Conservation (phyloP, 108 stramenopile genomes). For the Nitzschia palea region DNA sequence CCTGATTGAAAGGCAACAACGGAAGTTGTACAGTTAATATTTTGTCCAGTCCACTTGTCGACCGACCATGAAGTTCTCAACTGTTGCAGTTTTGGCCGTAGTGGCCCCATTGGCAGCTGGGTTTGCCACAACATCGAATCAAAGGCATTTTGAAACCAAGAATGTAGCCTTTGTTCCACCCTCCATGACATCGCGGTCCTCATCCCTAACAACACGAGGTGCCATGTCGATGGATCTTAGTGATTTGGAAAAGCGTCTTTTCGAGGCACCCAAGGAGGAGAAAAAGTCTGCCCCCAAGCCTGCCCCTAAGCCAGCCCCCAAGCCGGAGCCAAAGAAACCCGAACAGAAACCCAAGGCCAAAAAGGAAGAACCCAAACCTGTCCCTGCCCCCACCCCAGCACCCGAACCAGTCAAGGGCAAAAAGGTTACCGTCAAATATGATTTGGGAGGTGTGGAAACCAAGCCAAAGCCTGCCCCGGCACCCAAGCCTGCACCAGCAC, state of each 20-base stretch:
- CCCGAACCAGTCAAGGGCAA: conserved; percentile 18
- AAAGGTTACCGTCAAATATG: conserved; percentile 20
- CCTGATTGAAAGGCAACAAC: no score
- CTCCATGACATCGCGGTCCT: not conserved
- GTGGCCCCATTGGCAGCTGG: conserved; percentile 52
- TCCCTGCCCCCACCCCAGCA: conserved; percentile 33
- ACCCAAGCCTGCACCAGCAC: conserved; percentile 41
- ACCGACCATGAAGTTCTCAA: conserved; percentile 73
- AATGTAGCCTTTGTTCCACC: conserved; percentile 12
- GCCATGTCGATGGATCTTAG: conserved; percentile 39
- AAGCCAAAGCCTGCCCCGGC: conserved; percentile 28
- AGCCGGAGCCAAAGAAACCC: conserved; percentile 15
- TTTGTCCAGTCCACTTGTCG: no score
- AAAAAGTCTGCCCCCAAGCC: conserved; percentile 14
- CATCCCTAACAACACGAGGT: conserved; percentile 10
- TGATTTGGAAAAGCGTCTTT: conserved; percentile 45
- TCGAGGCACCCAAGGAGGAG: conserved; percentile 26
- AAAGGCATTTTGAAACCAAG: conserved; percentile 31
- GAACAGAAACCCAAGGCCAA: conserved; percentile 5
- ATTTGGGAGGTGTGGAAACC: conserved; percentile 21
- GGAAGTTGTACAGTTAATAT: no score
- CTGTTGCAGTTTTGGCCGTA: conserved; percentile 54
- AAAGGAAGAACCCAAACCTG: conserved; percentile 39
- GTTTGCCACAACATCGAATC: conserved; percentile 40
- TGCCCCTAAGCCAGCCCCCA: conserved; percentile 16